These are phyloP conservation scores for Straminergon stramineum DNA, from an alignment of 225 moss, liverwort and hornwort genomes.

Conservation along the genomic window DNA sequence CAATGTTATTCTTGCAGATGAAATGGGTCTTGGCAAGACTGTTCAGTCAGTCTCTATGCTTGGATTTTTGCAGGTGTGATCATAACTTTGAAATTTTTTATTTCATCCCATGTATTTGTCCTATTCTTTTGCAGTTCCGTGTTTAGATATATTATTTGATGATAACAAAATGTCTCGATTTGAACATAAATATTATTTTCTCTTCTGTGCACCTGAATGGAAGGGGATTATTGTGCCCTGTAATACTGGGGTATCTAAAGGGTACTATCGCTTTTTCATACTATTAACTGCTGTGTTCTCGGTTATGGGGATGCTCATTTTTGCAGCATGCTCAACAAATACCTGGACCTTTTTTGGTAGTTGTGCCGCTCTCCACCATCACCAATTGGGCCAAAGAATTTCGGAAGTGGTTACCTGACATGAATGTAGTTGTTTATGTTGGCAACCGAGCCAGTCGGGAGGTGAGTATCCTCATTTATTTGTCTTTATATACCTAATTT, in stretches of 20 bases:
- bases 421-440: slow-evolving; percentile 98
- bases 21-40: slow-evolving; percentile 99
- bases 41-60: slow-evolving; percentile 99
- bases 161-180: not conserved
- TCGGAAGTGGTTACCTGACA: slow-evolving; percentile 97
- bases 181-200: not conserved
- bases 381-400: slow-evolving; percentile 99
- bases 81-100: not conserved
- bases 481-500: not conserved
- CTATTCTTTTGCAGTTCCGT: not conserved
- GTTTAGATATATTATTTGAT: not conserved
- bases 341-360: slow-evolving; percentile 95
- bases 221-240: not conserved
- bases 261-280: not conserved
- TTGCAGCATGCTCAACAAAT: slow-evolving; percentile 95
- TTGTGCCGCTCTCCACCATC: slow-evolving; percentile 96
- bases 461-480: slow-evolving; percentile 25
- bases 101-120: not conserved
- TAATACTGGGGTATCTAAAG: not conserved
- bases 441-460: slow-evolving; percentile 99
- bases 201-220: not conserved
- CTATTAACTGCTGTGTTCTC: not conserved
- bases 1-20: slow-evolving; percentile 98
- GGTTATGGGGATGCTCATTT: not conserved
- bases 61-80: slow-evolving; percentile 87